These are phyloP conservation scores for Aureobasidium mangrovei DNA, from an alignment of 2,329 filamentous ascomycete genomes.

Conservation along the genomic window DNA sequence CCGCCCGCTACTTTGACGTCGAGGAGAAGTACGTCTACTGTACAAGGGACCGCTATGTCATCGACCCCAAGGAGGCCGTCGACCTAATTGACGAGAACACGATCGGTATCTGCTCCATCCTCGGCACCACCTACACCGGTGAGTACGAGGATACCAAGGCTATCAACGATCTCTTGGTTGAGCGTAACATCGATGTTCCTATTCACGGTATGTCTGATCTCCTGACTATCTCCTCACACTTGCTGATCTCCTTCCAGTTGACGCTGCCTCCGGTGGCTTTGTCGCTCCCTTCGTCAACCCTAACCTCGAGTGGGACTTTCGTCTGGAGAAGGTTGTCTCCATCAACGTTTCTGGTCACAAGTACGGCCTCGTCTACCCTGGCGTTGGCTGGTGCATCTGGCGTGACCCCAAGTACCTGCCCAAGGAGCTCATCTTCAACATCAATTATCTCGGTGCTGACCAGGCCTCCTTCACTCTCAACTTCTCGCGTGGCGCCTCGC, in stretches of 20 bases:
- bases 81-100: conserved; percentile 59
- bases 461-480: conserved; percentile 95
- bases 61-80: conserved; percentile 54
- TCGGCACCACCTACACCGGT: conserved; percentile 91
- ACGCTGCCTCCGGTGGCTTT: conserved; percentile 86
- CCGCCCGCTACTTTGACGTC: conserved; percentile 53
- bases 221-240: too few species aligned
- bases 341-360: conserved; percentile 96
- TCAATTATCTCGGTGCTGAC: conserved; percentile 95
- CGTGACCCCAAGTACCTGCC: conserved; percentile 73
- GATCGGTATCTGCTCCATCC: conserved; percentile 85
- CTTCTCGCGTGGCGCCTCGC: conserved; percentile 90
- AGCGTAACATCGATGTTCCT: conserved; percentile 66
- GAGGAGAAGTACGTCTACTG: conserved; percentile 74
- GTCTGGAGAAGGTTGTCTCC: conserved; percentile 76
- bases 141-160: conserved; percentile 91
- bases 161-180: conserved; percentile 76
- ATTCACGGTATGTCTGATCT: conserved; percentile 51
- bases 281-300: conserved; percentile 87
- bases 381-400: conserved; percentile 93
- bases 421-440: conserved; percentile 93
- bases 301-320: conserved; percentile 83
- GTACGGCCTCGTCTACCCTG: conserved; percentile 71
- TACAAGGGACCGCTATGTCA: conserved; percentile 52
- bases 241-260: conserved; percentile 43